Conservation (phyloP, 2,329 filamentous ascomycete genomes). For the Sarocladium brachiariae region DNA sequence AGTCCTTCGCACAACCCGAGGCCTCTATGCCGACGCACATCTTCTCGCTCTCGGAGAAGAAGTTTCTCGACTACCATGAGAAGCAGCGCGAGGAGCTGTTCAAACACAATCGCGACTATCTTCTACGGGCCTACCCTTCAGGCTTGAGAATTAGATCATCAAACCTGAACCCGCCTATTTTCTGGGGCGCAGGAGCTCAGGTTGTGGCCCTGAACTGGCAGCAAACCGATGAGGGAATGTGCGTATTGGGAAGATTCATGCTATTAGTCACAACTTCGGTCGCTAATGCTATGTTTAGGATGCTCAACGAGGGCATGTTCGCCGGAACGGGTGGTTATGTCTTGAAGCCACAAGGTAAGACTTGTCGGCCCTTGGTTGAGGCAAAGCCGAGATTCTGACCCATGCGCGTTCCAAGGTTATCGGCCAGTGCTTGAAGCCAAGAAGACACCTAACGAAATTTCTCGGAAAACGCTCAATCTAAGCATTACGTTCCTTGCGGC, state of each 20-base stretch:
- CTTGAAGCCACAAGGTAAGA: slow-evolving; percentile 66
- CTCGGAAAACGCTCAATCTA: slow-evolving; percentile 58
- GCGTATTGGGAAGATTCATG: not conserved
- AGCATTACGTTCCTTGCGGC: slow-evolving; percentile 68
- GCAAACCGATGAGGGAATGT: slow-evolving; percentile 77
- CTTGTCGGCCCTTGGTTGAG: no score
- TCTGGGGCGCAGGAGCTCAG: slow-evolving; percentile 85
- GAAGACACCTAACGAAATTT: slow-evolving; percentile 25
- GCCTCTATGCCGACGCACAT: slow-evolving; percentile 59
- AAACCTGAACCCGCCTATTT: slow-evolving; percentile 76
- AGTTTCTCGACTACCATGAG: slow-evolving; percentile 54
- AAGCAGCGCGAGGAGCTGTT: slow-evolving; percentile 53
- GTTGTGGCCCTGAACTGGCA: slow-evolving; percentile 95
- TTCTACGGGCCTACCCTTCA: slow-evolving; percentile 87
- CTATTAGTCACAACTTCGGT: not conserved
- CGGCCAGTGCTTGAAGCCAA: slow-evolving; percentile 20
- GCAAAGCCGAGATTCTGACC: not conserved
- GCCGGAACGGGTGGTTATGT: slow-evolving; percentile 76
- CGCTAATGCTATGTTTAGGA: slow-evolving; percentile 27
- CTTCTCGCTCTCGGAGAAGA: slow-evolving; percentile 59
- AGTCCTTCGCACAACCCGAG: slow-evolving; percentile 66
- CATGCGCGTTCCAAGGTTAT: slow-evolving; percentile 21
- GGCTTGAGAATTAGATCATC: slow-evolving; percentile 76
- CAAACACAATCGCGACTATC: slow-evolving; percentile 69
- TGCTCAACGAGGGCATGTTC: slow-evolving; percentile 94